phyloP scores from a whole-genome alignment of 169 alveolate species.

The Plasmodium ovale region DNA sequence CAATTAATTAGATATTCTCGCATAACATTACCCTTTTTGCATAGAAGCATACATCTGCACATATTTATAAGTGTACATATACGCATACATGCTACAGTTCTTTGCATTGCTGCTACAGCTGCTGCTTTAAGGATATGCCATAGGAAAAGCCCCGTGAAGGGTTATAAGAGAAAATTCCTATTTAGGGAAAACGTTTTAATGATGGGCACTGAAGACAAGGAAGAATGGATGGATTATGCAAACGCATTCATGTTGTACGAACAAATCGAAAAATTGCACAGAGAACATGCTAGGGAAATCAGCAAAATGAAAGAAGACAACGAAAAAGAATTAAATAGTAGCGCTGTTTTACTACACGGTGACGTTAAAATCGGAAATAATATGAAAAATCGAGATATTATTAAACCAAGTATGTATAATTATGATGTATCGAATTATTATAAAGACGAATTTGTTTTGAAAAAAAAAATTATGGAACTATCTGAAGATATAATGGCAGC shows the following conservation, averaged over 20 bases:
- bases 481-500: constrained; percentile 66
- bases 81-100: background rate
- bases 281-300: constrained; percentile 21
- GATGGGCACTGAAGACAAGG: constrained; percentile 37
- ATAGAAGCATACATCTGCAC: background rate
- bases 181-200: constrained; percentile 17
- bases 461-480: constrained; percentile 52
- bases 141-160: background rate
- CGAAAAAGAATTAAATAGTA: background rate
- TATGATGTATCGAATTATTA: constrained; percentile 65
- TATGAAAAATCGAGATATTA: constrained; percentile 23
- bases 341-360: background rate
- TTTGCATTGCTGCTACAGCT: background rate
- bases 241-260: constrained; percentile 54
- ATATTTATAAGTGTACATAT: background rate
- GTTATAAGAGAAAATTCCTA: background rate
- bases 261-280: constrained; percentile 44
- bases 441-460: constrained; percentile 58
- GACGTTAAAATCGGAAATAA: background rate
- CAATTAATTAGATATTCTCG: no score
- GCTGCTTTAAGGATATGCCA: constrained; percentile 12
- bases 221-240: constrained; percentile 62
- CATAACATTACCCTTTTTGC: background rate
- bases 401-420: constrained; percentile 64
- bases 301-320: constrained; percentile 25